Percentiles rank a stretch among this genome's conserved stretches.
These are phyloP conservation scores for Acanthamoeba quina DNA, from an alignment of 208 protist genomes.

Conservation along the genomic window DNA sequence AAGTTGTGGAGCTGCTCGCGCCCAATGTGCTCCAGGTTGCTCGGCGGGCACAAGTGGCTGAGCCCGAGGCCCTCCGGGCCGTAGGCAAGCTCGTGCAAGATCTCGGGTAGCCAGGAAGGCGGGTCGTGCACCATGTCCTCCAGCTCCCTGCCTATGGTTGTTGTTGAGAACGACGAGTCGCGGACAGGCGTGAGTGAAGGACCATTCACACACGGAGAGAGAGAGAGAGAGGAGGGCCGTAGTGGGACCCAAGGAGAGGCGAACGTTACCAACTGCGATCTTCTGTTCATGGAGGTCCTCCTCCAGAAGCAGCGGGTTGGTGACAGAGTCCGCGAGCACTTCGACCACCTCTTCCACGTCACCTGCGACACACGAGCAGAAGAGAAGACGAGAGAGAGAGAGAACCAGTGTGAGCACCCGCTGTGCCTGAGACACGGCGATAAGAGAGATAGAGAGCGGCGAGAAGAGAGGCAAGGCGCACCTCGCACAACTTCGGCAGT, in stretches of 20 bases:
- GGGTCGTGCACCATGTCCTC: conserved; percentile 27
- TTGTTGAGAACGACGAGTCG: no score
- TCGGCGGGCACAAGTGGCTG: conserved; percentile 12
- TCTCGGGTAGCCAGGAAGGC: conserved; percentile 57
- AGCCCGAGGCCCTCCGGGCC: conserved; percentile 45
- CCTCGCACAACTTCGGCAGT: conserved; percentile 22
- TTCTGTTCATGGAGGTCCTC: conserved; percentile 71
- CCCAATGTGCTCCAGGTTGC: conserved; percentile 25
- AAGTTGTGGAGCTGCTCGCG: conserved; percentile 72
- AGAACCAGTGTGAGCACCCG: background rate
- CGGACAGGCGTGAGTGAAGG: background rate
- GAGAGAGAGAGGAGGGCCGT: background rate
- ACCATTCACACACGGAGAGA: background rate
- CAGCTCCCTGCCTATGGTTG: background rate
- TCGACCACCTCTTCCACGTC: conserved; percentile 50
- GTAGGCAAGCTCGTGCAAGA: conserved; percentile 54
- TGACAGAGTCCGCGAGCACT: conserved; percentile 72
- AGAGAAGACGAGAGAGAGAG: background rate
- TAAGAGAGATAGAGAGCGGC: no score
- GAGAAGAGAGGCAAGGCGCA: background rate
- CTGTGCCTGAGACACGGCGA: no score
- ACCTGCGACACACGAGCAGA: background rate
- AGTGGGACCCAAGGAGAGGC: background rate
- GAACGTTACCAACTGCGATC: background rate
- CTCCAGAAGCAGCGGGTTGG: conserved; percentile 36